phyloP scores from a whole-genome alignment of 202 grass and related monocot genomes.

The Thinopyrum obtusiflorum region DNA sequence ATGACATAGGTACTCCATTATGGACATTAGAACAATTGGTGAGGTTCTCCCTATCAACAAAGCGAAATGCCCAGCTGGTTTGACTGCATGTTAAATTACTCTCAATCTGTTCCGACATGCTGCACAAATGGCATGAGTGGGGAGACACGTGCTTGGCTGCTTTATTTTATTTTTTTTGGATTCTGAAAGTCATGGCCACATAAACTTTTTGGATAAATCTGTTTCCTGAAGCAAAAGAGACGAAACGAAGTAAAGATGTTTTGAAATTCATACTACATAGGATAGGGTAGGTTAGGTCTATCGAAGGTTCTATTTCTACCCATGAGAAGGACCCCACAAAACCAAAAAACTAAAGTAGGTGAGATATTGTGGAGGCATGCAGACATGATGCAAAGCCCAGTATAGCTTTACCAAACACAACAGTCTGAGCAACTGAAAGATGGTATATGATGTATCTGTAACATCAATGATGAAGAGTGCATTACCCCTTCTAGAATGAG shows the following conservation, averaged over 20 bases:
- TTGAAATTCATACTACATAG: constrained; percentile 32
- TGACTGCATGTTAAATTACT: constrained; percentile 49
- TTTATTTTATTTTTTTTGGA: constrained; percentile 8
- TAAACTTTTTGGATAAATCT: constrained; percentile 43
- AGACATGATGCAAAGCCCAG: constrained; percentile 44
- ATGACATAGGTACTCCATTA: constrained; percentile 42
- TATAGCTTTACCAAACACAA: constrained; percentile 62
- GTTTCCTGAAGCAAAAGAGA: constrained; percentile 31
- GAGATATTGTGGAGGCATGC: constrained; percentile 45
- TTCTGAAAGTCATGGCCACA: constrained; percentile 24
- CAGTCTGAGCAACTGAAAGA: constrained; percentile 47
- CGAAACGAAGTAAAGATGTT: constrained; percentile 31
- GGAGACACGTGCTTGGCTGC: constrained; percentile 26
- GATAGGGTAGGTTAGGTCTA: constrained; percentile 48
- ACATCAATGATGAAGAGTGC: constrained; percentile 43
- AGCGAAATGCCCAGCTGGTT: constrained; percentile 28
- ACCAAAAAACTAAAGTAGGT: constrained; percentile 39
- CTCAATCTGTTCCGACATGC: constrained; percentile 28
- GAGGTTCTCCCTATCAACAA: constrained; percentile 36
- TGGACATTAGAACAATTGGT: constrained; percentile 32
- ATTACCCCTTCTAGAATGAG: constrained; percentile 53
- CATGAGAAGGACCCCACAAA: constrained; percentile 21
- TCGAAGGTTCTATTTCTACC: constrained; percentile 45
- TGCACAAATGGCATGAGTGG: constrained; percentile 34
- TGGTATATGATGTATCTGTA: constrained; percentile 41